Base-by-base conservation (phyloP, 1,284 basidiomycete species). In the Coniophora puteana region DNA sequence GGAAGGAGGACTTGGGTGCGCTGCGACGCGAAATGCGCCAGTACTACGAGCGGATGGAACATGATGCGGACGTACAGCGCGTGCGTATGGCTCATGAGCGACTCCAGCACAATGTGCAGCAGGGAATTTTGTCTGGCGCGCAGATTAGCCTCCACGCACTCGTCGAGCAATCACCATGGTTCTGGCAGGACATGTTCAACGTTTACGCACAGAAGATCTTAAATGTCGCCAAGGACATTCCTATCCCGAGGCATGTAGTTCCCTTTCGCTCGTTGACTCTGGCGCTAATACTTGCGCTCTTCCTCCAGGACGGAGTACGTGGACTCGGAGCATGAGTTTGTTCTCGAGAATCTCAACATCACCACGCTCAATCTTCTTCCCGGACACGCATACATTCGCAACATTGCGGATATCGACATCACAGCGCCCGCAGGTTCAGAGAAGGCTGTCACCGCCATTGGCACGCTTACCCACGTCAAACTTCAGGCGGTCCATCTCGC, bases 341-440 rank as follows among this genome's bases (percentile, higher is more conserved):
- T 85, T 1, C 72, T 86, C 36, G 83, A 86, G 54, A 80, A 84
- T 51, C 65, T 86, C 32, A 74, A 83, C 48, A 67, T 86, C 21
- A 82, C 80, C 1, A 72, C 73, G 0, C 67, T 83, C 55, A 71
- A 71, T 33, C 58, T 85, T 22, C 69, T 81, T n/a, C 83, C 83
- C 0, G 79, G 83, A 0, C 81, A 82, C 40, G 74, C 77, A 7
- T 83, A 77, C 58, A 74, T 86, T 28, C 77, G 81, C 36, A 83
- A 84, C 51, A 81, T 83, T 53, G 83, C 81, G 27, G 81, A 86
- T 47, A 67, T 84, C 45, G 80, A 84, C 48, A 77, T 86, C 51
- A 63, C 68, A 8, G 78, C 80, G 0, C 65, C 74, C 0, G 51
- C 58, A 0, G 51, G 53, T 18, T 57, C 53, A 7, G 58, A 57